Percentiles rank a stretch among this genome's conserved stretches.
Evolutionary conservation across 176 grass and related monocot genomes (phyloP).

Genomic region (Oryza brachyantha): DNA sequence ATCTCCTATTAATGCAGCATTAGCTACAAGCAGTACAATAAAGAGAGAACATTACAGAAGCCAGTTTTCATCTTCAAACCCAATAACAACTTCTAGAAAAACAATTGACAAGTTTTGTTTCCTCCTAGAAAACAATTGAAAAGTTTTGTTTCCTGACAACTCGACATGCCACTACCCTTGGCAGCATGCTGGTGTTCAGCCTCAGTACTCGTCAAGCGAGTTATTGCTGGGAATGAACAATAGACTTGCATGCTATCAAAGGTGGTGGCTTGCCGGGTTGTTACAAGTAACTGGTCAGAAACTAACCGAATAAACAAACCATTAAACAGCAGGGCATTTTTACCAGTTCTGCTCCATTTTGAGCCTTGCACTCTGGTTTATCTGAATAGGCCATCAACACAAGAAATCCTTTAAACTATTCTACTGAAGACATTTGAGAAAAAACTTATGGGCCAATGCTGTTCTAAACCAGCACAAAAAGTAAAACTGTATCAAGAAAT

Average conservation of each 20-base stretch:
- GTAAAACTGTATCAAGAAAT: not conserved
- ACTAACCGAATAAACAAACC: not conserved
- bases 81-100: not conserved
- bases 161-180: not conserved
- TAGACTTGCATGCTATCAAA: not conserved
- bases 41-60: constrained; percentile 3
- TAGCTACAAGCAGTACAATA: constrained; percentile 20
- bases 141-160: too few species aligned
- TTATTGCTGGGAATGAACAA: not conserved
- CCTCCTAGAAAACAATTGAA: not conserved
- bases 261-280: not conserved
- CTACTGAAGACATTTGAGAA: not conserved
- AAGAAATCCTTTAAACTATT: not conserved
- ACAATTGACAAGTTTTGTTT: not conserved
- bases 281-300: not conserved
- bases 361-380: not conserved
- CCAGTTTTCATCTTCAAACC: not conserved
- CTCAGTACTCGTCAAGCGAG: not conserved
- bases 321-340: not conserved
- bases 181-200: not conserved
- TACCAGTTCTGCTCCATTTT: not conserved
- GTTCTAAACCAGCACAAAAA: constrained; percentile 18
- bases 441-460: not conserved
- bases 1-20: constrained; percentile 26
- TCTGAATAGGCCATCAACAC: not conserved